Base-by-base conservation (phyloP, 768 basidiomycete genomes). In the Pulveroboletus sp. region DNA sequence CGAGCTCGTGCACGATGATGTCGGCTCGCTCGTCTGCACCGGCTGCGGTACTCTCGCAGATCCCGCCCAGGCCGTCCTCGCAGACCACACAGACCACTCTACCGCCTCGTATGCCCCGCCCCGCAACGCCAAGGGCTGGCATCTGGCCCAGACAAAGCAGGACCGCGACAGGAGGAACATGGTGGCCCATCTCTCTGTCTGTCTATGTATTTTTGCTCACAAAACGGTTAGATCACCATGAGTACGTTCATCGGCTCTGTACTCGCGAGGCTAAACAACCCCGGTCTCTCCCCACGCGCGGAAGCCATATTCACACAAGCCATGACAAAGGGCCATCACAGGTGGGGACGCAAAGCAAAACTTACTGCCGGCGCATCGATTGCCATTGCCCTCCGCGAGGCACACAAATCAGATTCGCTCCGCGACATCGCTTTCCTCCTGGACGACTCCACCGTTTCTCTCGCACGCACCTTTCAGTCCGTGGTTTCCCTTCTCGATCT, bases 341-440 rank as follows among this genome's bases (percentile, higher is more conserved):
- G 78, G 32, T 93, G 89, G 89, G 90, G 90, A 32, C 75, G 80
- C 43, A 82, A 76, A 53, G 83, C 89, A 19, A 88, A 79, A 64
- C 69, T 80, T 37, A 74, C 80, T 12, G 84, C 85, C 0, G 90
- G 81, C 12, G 86, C 84, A 3, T 79, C 82, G 39, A 70, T 90
- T 23, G 76, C 81, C 21, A 75, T 90, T 47, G 82, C 87, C 6
- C 71, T 90, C 36, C 83, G 89, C 42, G 85, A 90, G 70, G 74
- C 77, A 49, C 80, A 74, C 58, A 82, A 79, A 48, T 80, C 85
- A 24, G 84, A 87, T 61, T 78, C 79, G 12, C 71, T 90, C 40
- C 74, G 73, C 44, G 81, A 88, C 53, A 80, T 93, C 51, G 83
- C 89, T 5, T 80, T 77, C 55, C 68, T 87, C 21, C 72, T 89